These are phyloP conservation scores for Phytophthora tentaculata DNA, from an alignment of 352 stramenopile genomes.

Conservation along the genomic window DNA sequence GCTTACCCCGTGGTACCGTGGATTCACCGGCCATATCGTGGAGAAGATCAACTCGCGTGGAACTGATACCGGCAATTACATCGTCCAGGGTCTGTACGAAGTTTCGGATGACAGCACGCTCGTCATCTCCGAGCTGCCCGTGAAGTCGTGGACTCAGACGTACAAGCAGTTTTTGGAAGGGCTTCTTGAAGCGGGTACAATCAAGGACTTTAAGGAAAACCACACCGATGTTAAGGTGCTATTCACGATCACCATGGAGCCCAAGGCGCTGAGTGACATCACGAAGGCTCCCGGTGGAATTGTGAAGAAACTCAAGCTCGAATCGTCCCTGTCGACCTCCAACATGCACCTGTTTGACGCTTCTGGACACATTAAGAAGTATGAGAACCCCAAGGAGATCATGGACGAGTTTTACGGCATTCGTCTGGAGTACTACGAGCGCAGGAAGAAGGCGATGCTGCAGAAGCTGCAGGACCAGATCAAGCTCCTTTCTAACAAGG, in stretches of 20 bases:
- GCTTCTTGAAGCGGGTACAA: constrained; percentile 85
- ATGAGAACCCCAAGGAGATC: constrained; percentile 92
- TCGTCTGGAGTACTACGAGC: constrained; percentile 92
- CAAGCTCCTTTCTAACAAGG: constrained; percentile 94
- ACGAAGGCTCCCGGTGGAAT: constrained; percentile 76
- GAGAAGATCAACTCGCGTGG: constrained; percentile 68
- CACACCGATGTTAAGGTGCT: constrained; percentile 93
- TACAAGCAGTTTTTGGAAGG: constrained; percentile 97
- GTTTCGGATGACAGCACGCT: constrained; percentile 89
- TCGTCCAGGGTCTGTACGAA: constrained; percentile 88
- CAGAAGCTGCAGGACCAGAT: constrained; percentile 92
- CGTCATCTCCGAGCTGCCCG: constrained; percentile 96
- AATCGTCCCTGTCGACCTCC: constrained; percentile 91
- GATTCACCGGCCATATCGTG: constrained; percentile 90
- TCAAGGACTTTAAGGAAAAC: constrained; percentile 94
- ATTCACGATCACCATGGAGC: constrained; percentile 89
- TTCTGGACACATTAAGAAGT: constrained; percentile 93
- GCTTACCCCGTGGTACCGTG: constrained; percentile 92
- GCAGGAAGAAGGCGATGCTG: constrained; percentile 91
- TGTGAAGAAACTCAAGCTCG: constrained; percentile 97
- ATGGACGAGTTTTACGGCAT: constrained; percentile 95
- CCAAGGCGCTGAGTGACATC: constrained; percentile 74
- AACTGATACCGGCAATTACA: constrained; percentile 69
- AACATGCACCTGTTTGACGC: constrained; percentile 98
- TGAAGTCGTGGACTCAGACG: constrained; percentile 96